A percentile compares a stretch with the other conserved stretches of the same genome.
Conservation (phyloP, 2,329 filamentous ascomycete species). For the Fusarium neocosmosporiellum region DNA sequence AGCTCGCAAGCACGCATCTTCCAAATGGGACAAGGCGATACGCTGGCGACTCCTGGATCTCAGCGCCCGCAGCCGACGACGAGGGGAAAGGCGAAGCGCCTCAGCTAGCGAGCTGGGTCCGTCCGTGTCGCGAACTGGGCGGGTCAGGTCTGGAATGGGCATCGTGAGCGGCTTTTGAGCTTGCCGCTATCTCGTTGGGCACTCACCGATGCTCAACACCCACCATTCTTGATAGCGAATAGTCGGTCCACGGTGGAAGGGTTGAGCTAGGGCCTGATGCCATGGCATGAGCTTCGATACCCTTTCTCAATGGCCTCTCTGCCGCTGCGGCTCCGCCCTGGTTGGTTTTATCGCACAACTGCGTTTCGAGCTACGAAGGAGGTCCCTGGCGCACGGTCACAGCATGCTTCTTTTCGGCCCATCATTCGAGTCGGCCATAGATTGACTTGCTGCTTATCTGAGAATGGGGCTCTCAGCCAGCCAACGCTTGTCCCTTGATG, state of each 20-base stretch:
- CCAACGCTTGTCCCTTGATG: slow-evolving; percentile 1
- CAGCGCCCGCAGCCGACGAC: not conserved
- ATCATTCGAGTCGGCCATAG: slow-evolving; percentile 9
- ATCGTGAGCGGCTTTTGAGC: slow-evolving; percentile 10
- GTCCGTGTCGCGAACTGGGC: not conserved
- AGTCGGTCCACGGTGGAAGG: not conserved
- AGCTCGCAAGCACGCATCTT: slow-evolving; percentile 3
- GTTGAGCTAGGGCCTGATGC: not conserved
- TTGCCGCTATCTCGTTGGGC: slow-evolving; percentile 26
- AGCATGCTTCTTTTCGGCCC: slow-evolving; percentile 4
- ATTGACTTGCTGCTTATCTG: slow-evolving; percentile 28
- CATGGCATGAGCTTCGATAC: not conserved
- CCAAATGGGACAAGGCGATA: not conserved
- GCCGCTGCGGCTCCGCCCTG: slow-evolving; percentile 21
- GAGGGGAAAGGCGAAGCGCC: not conserved
- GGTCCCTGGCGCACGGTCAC: slow-evolving; percentile 19
- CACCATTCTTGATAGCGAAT: slow-evolving; percentile 29
- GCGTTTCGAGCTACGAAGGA: not conserved
- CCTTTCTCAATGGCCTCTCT: slow-evolving; percentile 25
- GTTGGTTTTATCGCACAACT: not conserved
- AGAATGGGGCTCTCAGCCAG: slow-evolving; percentile 12
- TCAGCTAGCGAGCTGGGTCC: not conserved
- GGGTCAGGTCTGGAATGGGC: slow-evolving; percentile 12
- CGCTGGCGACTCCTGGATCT: not conserved
- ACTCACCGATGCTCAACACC: slow-evolving; percentile 23